These are phyloP conservation scores for Fusarium acutatum DNA, from an alignment of 2,329 filamentous ascomycete species.

Conservation along the genomic window DNA sequence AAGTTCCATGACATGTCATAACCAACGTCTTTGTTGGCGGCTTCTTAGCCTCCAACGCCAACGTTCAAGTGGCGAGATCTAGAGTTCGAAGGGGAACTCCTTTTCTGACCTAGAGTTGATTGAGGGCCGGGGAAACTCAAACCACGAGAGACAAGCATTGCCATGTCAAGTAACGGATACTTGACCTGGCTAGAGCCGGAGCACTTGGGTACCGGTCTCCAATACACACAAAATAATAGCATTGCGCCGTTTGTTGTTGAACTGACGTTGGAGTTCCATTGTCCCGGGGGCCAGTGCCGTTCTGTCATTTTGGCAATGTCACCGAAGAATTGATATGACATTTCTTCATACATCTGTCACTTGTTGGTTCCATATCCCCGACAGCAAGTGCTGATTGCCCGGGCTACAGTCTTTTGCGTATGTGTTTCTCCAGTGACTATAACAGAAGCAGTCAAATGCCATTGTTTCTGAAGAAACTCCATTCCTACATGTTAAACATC, in stretches of 20 bases:
- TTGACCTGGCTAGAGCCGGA: not conserved
- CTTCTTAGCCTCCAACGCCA: not conserved
- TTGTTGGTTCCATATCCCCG: not conserved
- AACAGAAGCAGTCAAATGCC: not conserved
- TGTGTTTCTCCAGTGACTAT: not conserved
- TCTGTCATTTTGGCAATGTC: not conserved
- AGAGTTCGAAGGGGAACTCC: slow-evolving; percentile 12
- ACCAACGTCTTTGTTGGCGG: not conserved
- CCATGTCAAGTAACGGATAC: slow-evolving; percentile 9
- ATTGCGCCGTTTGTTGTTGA: slow-evolving; percentile 4
- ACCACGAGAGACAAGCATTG: not conserved
- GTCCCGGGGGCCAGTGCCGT: not conserved
- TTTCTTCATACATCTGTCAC: not conserved
- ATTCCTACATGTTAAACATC: slow-evolving; percentile 12
- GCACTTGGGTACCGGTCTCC: slow-evolving; percentile 5
- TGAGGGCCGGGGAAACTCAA: slow-evolving; percentile 6
- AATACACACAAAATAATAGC: slow-evolving; percentile 2
- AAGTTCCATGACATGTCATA: slow-evolving; percentile 12
- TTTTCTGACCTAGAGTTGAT: not conserved
- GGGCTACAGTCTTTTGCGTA: not conserved
- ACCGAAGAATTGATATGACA: not conserved
- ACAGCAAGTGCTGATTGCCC: not conserved
- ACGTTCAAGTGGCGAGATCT: not conserved
- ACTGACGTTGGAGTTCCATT: slow-evolving; percentile 9
- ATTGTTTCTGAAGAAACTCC: slow-evolving; percentile 3